Percentiles rank a stretch among this genome's conserved stretches.
phyloP scores from a whole-genome alignment of 2,329 filamentous ascomycete species.

The Penicillium concentricum region DNA sequence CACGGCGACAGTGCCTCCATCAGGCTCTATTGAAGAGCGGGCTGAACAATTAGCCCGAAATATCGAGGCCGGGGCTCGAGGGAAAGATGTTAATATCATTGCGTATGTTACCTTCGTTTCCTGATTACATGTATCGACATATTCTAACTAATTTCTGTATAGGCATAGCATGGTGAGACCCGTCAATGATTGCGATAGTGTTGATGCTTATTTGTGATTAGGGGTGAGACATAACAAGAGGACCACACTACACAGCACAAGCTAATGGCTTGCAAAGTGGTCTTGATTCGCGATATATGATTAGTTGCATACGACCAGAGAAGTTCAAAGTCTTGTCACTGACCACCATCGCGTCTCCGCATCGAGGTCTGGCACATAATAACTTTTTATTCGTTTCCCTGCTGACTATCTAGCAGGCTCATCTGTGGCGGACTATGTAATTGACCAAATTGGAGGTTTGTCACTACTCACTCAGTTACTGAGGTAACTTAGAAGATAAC shows the following conservation, averaged over 20 bases:
- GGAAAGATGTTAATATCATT: conserved; percentile 63
- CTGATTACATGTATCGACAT: background rate
- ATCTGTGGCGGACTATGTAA: conserved; percentile 61
- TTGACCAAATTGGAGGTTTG: conserved; percentile 57
- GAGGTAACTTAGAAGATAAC: background rate
- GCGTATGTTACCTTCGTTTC: conserved; percentile 47
- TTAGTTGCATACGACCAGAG: conserved; percentile 56
- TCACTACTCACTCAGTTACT: background rate
- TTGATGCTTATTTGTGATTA: conserved; percentile 19
- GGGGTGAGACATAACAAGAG: conserved; percentile 31
- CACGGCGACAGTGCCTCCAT: conserved; percentile 59
- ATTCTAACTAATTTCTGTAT: background rate
- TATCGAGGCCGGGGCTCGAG: conserved; percentile 54
- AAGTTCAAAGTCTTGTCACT: conserved; percentile 74
- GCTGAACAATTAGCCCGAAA: conserved; percentile 54
- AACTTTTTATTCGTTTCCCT: background rate
- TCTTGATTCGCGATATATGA: conserved; percentile 64
- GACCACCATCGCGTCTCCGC: conserved; percentile 63
- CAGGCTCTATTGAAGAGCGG: conserved; percentile 58
- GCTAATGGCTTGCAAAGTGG: conserved; percentile 45
- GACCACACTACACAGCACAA: conserved; percentile 10
- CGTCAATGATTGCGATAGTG: background rate
- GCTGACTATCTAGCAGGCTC: conserved; percentile 44
- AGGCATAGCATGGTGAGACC: conserved; percentile 51
- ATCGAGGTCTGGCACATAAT: conserved; percentile 46